Conservation (phyloP, 2,329 filamentous ascomycete genomes). For the Phyllosticta citriasiana region DNA sequence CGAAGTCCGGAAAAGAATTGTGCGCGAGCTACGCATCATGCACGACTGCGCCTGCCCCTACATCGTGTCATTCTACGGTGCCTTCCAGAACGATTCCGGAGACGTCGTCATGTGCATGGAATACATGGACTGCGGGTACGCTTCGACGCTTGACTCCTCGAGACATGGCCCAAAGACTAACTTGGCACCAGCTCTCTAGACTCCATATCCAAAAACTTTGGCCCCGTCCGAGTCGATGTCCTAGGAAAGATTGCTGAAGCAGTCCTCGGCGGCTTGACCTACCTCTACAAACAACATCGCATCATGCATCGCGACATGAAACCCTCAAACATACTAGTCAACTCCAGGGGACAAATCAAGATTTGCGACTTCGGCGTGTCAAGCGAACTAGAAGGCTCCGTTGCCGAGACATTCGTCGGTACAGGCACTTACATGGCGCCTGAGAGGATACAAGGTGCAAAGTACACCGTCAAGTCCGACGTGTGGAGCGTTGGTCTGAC, state of each 20-base stretch:
- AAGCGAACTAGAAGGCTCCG: constrained; percentile 92
- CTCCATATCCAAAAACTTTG: constrained; percentile 86
- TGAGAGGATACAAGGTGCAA: constrained; percentile 91
- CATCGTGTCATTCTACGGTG: constrained; percentile 96
- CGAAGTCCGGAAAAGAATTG: constrained; percentile 92
- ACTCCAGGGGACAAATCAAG: constrained; percentile 90
- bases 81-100: constrained; percentile 90
- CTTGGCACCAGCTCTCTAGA: constrained; percentile 63
- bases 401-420: constrained; percentile 95
- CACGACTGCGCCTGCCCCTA: constrained; percentile 94
- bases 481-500: constrained; percentile 96
- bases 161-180: background rate
- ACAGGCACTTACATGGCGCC: constrained; percentile 99
- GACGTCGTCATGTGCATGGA: constrained; percentile 99
- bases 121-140: constrained; percentile 98
- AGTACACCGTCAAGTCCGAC: constrained; percentile 96
- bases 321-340: constrained; percentile 93
- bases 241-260: constrained; percentile 96
- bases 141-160: background rate
- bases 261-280: constrained; percentile 83
- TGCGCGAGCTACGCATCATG: constrained; percentile 96
- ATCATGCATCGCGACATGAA: constrained; percentile 99
- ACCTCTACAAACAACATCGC: constrained; percentile 88
- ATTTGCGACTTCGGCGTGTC: constrained; percentile 99
- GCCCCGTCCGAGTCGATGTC: constrained; percentile 89